Base-by-base conservation (phyloP, 75 land plant genomes). In the Pinus taeda region DNA sequence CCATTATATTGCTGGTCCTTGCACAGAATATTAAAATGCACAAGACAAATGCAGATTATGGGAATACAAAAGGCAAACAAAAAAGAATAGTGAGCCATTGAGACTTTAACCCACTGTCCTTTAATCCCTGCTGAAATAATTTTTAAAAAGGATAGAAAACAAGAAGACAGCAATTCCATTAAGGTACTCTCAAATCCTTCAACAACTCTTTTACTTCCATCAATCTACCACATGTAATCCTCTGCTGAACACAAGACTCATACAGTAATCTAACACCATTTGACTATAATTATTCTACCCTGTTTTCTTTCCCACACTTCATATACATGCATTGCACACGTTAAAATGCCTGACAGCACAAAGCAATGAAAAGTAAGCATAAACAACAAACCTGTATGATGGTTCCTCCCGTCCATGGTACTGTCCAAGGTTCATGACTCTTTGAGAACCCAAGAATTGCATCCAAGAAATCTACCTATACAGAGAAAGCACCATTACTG, bases 371-470 rank as follows among this genome's bases (percentile, higher is more conserved):
- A n/a, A 17, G 9, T 15, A 21, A 20, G n/a, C 24, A 26, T 18
- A 57, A 73, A n/a, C 15, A 20, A 69, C 37, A 60, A 56, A 91
- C 96, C 86, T 95, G 92, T n/a, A 93, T 37, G 66, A 95, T 87
- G 42, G 99, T 96, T 53, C 92, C 90, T 59, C 85, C 90, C 22
- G 88, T 83, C 99, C 99, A 96, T 59, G 99, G 99, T 39, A 96
- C 99, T 26, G 83, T 80, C 97, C 99, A 96, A 30, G 80, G 77
- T 24, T 87, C 84, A 73, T 53, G 57, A 49, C 20, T 57, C 59
- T 57, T 73, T 55, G 74, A 56, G n/a, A 73, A 57, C 18, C 74
- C 74, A 73, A 73, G 74, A 56, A 73, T 57, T 73, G 59, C 57
- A 26, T 56, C 29, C 45, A 49, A 26, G 0, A 53, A 12, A 56